These are phyloP conservation scores for Tuber borchii DNA, from an alignment of 495 filamentous ascomycete genomes.

Conservation along the genomic window DNA sequence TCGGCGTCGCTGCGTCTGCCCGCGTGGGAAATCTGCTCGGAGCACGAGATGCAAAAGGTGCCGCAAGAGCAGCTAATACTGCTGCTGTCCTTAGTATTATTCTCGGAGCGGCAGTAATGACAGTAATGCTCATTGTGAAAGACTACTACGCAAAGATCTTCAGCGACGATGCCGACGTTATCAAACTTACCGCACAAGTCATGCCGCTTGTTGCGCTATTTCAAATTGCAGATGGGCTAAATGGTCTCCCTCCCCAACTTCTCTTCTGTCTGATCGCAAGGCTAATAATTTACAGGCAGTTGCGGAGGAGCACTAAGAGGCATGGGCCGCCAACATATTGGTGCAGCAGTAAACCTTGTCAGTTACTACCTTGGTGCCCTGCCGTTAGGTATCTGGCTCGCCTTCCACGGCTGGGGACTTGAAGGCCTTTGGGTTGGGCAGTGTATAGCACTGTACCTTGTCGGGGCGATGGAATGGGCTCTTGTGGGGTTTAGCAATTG, in stretches of 20 bases:
- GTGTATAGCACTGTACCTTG: constrained; percentile 80
- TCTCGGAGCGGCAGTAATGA: constrained; percentile 63
- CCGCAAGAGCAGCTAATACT: constrained; percentile 66
- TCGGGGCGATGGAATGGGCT: constrained; percentile 71
- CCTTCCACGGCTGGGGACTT: constrained; percentile 85
- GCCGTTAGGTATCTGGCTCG: constrained; percentile 76
- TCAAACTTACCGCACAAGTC: constrained; percentile 70
- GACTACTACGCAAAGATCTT: constrained; percentile 76
- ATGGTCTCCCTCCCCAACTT: constrained; percentile 44
- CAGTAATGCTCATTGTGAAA: constrained; percentile 64
- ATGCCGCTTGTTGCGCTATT: constrained; percentile 87
- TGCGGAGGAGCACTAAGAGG: constrained; percentile 78
- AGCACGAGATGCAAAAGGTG: constrained; percentile 59
- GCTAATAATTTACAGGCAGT: constrained; percentile 41
- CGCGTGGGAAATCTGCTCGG: constrained; percentile 81
- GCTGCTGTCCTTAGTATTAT: constrained; percentile 69
- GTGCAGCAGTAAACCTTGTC: constrained; percentile 80
- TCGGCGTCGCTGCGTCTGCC: constrained; percentile 75
- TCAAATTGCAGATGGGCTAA: constrained; percentile 86
- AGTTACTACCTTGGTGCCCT: constrained; percentile 83
- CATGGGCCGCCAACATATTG: constrained; percentile 83
- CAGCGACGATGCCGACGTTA: constrained; percentile 69
- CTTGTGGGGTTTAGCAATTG: constrained; percentile 74
- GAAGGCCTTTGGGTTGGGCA: constrained; percentile 81
- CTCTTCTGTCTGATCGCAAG: constrained; percentile 26